Evolutionary conservation across 805 yeast genomes (phyloP).

Genomic region (Lipomyces oligophaga): DNA sequence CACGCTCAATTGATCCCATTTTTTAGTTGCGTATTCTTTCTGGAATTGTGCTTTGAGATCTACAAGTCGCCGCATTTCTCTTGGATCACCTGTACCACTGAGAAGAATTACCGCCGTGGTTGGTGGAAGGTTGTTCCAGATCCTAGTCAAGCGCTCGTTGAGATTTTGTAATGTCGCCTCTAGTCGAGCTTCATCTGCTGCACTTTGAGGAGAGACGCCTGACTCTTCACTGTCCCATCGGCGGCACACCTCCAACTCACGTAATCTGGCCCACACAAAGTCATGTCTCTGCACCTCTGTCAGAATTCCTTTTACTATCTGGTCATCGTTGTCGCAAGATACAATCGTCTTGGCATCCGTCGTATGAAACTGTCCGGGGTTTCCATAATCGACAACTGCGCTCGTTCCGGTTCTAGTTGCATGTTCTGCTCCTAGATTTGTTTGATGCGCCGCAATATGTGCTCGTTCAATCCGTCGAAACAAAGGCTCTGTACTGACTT

Average conservation of each 20-base stretch:
- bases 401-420: slow-evolving; percentile 20
- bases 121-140: slow-evolving; percentile 54
- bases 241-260: slow-evolving; percentile 53
- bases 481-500: slow-evolving; percentile 27
- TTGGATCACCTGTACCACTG: slow-evolving; percentile 61
- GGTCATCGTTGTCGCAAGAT: slow-evolving; percentile 57
- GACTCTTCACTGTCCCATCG: slow-evolving; percentile 33
- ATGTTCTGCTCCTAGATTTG: slow-evolving; percentile 10
- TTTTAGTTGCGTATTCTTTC: slow-evolving; percentile 43
- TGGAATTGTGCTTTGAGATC: slow-evolving; percentile 37
- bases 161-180: slow-evolving; percentile 37
- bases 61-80: slow-evolving; percentile 36
- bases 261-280: slow-evolving; percentile 52
- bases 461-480: slow-evolving; percentile 25
- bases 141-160: slow-evolving; percentile 44
- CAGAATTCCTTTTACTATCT: slow-evolving; percentile 46
- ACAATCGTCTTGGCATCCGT: slow-evolving; percentile 39
- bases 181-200: neutral
- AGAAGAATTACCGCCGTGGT: slow-evolving; percentile 58
- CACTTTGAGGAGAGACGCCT: too few relatives aligned
- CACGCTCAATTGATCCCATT: slow-evolving; percentile 44
- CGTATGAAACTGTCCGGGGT: slow-evolving; percentile 36
- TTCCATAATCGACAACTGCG: slow-evolving; percentile 40
- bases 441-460: slow-evolving; percentile 5
- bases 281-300: slow-evolving; percentile 42